Base-by-base conservation (phyloP, 2,329 filamentous ascomycete genomes). In the Colletotrichum endophyticum region DNA sequence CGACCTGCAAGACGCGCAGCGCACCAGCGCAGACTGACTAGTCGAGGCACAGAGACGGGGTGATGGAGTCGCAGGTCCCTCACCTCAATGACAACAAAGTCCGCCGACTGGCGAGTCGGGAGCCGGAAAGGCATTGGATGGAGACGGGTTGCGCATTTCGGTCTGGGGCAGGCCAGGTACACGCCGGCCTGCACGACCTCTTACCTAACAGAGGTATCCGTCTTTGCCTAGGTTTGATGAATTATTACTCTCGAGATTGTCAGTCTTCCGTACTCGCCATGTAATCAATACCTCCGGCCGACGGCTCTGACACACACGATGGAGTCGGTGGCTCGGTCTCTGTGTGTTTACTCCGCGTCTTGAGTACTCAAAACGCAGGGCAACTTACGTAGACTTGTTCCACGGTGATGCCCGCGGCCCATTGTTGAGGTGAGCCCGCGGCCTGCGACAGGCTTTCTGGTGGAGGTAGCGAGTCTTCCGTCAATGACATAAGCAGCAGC, bases 81-180 rank as follows among this genome's bases (percentile, higher is more conserved):
- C 39, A 22, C 32, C 27, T 66, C 59, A 15, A 64, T 61, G 59
- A 63, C 62, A 72, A 34, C 32, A 39, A 36, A 66, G 49, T 28
- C 53, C 28, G 62, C 61, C 68, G 61, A 75, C 72, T 75, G 61
- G 67, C 68, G 34, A 75, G 30, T 67, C 73, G 69, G 73, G 39
- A 66, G 69, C 62, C 73, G 62, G 69, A 75, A 62, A 67, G 62
- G 53, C 72, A 49, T 53, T 72, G 69, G 56, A 75, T 67, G 69
- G 73, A 44, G 70, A 66, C 30, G 15, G 6, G 34, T 39, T 69
- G 57, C 49, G 63, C 73, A 49, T 69, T 75, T 72, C 28, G 32
- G 59, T 69, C 70, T 73, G 57, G 73, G 73, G 62, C 73, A 75
- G 53, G 62, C 53, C 73, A 72, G 63, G 69, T 67, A 75, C 73